Evolutionary conservation across 1,139 yeast species (phyloP), one percentile per base, ranked within the genome.

Genomic region (Yamadazyma atmosphaerica): DNA sequence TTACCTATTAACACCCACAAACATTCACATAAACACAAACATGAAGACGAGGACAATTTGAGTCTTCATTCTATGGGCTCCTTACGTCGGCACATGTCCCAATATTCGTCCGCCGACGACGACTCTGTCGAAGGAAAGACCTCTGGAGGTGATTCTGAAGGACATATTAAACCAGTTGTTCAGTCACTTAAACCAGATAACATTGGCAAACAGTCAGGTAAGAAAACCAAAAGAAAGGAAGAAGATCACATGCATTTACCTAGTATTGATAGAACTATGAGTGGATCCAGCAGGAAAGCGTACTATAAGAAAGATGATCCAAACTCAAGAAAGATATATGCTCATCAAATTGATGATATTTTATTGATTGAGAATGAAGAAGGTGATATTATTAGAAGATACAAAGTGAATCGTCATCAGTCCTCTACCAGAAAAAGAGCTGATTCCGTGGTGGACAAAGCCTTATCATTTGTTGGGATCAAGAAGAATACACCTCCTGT

Each of bases 301-400:
- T 65, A 40, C 41, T 61, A 56, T 42, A 60, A 52, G 31, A 68
- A 61, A 46, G 51, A 49, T 33, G 70, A 61, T 42, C 62, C 67
- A 8, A 52, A 50, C 17, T 65, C 57, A 34, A 56, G 63, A 19
- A 68, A 65, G 46, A 70, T 68, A 9, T 71, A 46, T 54, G 77
- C 76, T 6, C 74, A 71, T 52, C 74, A 69, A 55, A 56, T 71
- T 35, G 95, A 83, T 54, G 80, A 88, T 54, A 72, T 82, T 45
- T 78, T 92, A 41, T 74, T 89, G 43, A 83, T 92, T 46, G 98
- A 92, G 60, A 86, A 89, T 55, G 88, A 79, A 34, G 96, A 89
- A 26, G 98, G 98, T 48, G 98, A 92, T 51, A 80, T 92, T 41
- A 70, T 92, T 33, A 79, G 96, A 54, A 74, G 96, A 41, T 92